Evolutionary conservation across 1,139 yeast genomes (phyloP), one percentile per base, ranked within the genome.

Genomic region (Candida albicans): DNA sequence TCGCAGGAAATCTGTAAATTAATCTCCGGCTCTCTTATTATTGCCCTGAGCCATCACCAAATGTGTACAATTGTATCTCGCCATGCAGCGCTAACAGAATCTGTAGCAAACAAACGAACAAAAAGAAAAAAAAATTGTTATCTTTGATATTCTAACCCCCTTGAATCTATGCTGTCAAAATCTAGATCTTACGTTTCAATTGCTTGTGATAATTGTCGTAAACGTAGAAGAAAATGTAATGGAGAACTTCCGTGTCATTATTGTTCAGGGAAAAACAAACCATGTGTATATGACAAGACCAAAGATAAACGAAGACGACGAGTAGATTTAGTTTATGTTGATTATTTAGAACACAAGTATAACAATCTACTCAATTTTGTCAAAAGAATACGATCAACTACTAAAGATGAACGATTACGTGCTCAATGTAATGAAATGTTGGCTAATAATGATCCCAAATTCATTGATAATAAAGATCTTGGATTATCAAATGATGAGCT

Each of bases 301-400:
- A 34, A 34, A 34, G 36, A 34, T n/a, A 34, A 34, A 24, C 12
- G 36, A 34, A 34, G 36, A 34, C 18, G 22, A 34, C 18, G 36
- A 34, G 28, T 34, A 7, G 28, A 34, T 34, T 12, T 22, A 8
- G 12, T 8, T 34, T 34, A 34, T 34, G 36, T 34, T 22, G 36
- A 34, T 34, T 34, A 18, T 13, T 25, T 34, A 34, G 36, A 34
- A 34, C 36, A 34, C 14, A 34, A 34, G 28, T 34, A 18, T 12
- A 34, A 34, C 24, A 34, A 34, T 34, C n/a, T 34, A 22, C 14
- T 34, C 2, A 34, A 34, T 25, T 34, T 34, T 34, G 24, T 34
- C 8, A 34, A 18, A 22, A 12, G 14, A 9, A 8, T 34, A 11
- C 24, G 36, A 10, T 34, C 36, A 18, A 22, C 8, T 3, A 34